A percentile compares a stretch with the other conserved stretches of the same genome.
phyloP scores from a whole-genome alignment of 2,329 filamentous ascomycete genomes.

The Clonostachys rhizophaga region DNA sequence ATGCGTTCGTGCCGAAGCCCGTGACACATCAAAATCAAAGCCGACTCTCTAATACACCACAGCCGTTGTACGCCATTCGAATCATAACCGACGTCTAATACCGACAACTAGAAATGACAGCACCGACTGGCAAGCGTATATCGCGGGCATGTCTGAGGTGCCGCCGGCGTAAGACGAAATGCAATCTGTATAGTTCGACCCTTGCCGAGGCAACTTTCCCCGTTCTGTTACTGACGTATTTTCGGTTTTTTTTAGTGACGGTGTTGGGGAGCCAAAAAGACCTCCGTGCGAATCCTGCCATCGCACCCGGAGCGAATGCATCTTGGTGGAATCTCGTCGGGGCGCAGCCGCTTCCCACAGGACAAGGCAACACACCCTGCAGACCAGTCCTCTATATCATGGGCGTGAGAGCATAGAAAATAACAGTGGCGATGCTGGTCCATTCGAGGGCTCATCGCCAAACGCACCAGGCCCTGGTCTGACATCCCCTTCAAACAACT shows the following conservation, averaged over 20 bases:
- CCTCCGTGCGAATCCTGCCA: constrained; percentile 3
- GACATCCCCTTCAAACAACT: too few species aligned
- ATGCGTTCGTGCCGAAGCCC: too few species aligned
- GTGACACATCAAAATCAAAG: too few species aligned
- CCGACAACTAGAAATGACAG: constrained; percentile 2
- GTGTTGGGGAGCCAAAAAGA: constrained; percentile 2
- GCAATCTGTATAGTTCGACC: constrained; percentile 5
- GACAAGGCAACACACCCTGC: not conserved
- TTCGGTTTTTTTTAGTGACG: not conserved
- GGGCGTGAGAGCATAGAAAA: not conserved
- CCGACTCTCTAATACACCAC: too few species aligned
- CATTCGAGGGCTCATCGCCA: too few species aligned
- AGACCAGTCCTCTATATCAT: not conserved
- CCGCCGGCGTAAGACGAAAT: constrained; percentile 7
- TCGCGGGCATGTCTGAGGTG: constrained; percentile 7
- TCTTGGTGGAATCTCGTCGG: constrained; percentile 1
- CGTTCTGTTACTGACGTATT: not conserved
- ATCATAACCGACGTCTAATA: too few species aligned
- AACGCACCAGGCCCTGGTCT: too few species aligned
- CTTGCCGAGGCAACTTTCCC: not conserved
- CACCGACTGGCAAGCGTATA: constrained; percentile 4
- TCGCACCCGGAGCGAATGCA: constrained; percentile 1
- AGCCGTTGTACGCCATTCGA: too few species aligned
- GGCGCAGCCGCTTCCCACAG: not conserved
- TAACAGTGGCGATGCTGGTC: not conserved